phyloP scores from a whole-genome alignment of 2,329 filamentous ascomycete genomes.

The Clarireedia homoeocarpa region DNA sequence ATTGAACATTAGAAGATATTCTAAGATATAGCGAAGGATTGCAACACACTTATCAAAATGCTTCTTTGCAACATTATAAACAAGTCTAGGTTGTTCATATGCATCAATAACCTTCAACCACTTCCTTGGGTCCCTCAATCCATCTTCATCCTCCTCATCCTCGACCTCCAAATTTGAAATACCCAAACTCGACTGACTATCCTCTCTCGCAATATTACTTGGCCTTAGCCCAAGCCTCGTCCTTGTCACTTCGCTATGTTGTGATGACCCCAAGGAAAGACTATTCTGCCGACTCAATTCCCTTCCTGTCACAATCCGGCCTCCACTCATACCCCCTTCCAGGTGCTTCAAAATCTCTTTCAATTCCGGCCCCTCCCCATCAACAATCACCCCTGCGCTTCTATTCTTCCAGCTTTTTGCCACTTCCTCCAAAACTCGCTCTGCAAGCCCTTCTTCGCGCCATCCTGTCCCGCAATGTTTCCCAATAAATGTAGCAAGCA shows the following conservation, averaged over 20 bases:
- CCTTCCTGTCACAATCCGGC: constrained; percentile 51
- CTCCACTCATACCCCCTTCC: constrained; percentile 85
- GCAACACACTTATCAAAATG: constrained; percentile 72
- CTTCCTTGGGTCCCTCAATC: constrained; percentile 58
- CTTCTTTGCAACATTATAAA: constrained; percentile 75
- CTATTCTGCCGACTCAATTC: constrained; percentile 57
- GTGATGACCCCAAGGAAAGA: constrained; percentile 50
- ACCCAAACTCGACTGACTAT: constrained; percentile 59
- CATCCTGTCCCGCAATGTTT: constrained; percentile 92
- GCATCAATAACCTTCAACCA: constrained; percentile 82
- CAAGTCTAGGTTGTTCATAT: constrained; percentile 73
- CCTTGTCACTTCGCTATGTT: constrained; percentile 44
- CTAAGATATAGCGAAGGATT: constrained; percentile 18
- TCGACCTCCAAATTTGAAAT: constrained; percentile 46
- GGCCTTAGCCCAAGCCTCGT: constrained; percentile 49
- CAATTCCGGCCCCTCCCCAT: constrained; percentile 67
- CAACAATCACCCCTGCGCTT: constrained; percentile 84
- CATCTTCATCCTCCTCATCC: constrained; percentile 46
- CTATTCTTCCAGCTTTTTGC: constrained; percentile 87
- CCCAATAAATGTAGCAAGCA: constrained; percentile 82
- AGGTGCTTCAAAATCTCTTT: constrained; percentile 76
- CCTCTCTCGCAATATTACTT: constrained; percentile 43
- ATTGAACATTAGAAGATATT: constrained; percentile 11
- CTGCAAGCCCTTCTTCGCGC: constrained; percentile 89
- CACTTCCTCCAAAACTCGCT: constrained; percentile 85